Base-by-base conservation (phyloP, 2,329 filamentous ascomycete genomes). In the Pezicula carpinea region DNA sequence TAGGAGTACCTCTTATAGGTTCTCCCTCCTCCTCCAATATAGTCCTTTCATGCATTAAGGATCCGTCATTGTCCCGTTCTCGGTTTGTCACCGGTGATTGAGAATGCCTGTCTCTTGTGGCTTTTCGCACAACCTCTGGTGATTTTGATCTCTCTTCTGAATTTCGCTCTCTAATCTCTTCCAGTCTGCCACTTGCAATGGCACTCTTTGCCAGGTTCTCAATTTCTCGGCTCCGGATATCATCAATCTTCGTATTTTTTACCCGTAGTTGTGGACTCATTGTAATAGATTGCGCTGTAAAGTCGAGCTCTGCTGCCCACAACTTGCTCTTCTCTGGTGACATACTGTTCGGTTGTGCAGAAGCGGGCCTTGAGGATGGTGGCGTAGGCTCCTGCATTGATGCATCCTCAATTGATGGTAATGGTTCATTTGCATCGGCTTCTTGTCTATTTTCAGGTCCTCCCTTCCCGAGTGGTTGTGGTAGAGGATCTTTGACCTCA, bases 221-320 rank as follows among this genome's bases (percentile, higher is more conserved):
- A 14, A 48, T 55, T 41, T 60, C 58, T 23, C 52, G 43, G 8
- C 49, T 50, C 32, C 58, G 53, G 43, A 60, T 53, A 19, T 61
- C 53, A 44, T 58, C 56, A 33, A 59, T 48, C 39, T 54, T 57
- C 15, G 48, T 49, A 36, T 39, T 49, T 31, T 48, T 50, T 19
- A 57, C 47, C 32, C 51, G 48, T 26, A 62, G 47, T 26, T 54
- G 48, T 35, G 59, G 59, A 36, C 59, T 62, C 13, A 47, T 53
- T 40, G 48, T 50, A 17, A 58, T 45, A 21, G 56, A 60, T 14
- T 48, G 49, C 15, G 58, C 53, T 4, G 59, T 61, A 44, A 63
- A 62, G 32, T 63, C 59, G 8, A 57, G 36, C 29, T 61, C 59
- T 21, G 55, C 55, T 43, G 56, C 47, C 56, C 57, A 61, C n/a